Evolutionary conservation across 306 rosid species (phyloP), one percentile per base, ranked within the genome.

Genomic region (Corylus heterophylla): DNA sequence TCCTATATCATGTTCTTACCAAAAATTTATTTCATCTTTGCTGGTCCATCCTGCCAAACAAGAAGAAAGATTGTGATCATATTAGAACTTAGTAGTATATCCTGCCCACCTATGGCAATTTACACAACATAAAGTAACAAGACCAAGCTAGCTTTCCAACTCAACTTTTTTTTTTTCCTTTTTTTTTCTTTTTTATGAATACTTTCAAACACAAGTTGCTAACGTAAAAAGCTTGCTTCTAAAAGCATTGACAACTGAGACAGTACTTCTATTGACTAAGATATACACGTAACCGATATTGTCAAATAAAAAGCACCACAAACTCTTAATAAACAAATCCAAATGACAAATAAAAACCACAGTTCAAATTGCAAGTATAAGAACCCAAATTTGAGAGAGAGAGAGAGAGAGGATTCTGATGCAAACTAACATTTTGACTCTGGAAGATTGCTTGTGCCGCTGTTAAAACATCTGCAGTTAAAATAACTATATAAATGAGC

Each of bases 401-500:
- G 45, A 75, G 27, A 80, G 69, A 69, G 48, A 48, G 83, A 70
- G 27, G 75, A 78, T n/a, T 54, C 18, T 71, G 44, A 69, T 78
- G 55, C 39, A 20, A 63, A 82, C 98, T 87, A 80, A 96, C 99
- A 86, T 71, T 88, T 78, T 89, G 97, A 86, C 78, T 89, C 87
- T 90, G 97, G 82, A 85, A 90, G 82, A 93, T 73, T 79, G 93
- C 87, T 47, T 83, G 92, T 22, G 97, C 94, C 3, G 98, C 93
- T 52, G 89, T 88, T 84, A 96, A 84, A 68, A 85, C 39, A 85
- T 93, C 99, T 96, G 96, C 93, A 86, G 61, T 81, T 75, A 50
- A 87, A 89, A 82, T 73, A 44, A 80, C 83, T 55, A 55, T 52
- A 79, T 49, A 61, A 18, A 48, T 84, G 54, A 81, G 75, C 47